These are phyloP conservation scores for Sporothrix luriei DNA, from an alignment of 2,329 filamentous ascomycete genomes.

Conservation along the genomic window DNA sequence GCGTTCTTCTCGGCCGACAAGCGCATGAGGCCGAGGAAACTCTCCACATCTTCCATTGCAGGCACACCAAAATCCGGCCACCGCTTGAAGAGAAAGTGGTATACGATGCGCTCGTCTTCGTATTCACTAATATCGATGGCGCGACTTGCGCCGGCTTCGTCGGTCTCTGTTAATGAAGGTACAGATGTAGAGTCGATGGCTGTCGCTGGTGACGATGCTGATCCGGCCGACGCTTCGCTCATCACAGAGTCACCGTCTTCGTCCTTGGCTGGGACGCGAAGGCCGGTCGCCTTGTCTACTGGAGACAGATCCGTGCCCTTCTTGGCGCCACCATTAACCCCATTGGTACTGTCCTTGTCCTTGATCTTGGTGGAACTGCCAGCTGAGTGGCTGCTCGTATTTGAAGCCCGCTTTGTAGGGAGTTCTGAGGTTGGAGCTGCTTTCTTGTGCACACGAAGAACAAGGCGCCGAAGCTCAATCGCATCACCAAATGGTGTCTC, in stretches of 20 bases:
- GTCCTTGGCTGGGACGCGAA: constrained; percentile 2
- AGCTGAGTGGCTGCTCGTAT: neutral
- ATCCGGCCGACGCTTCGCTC: constrained; percentile 15
- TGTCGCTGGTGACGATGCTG: neutral
- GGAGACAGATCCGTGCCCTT: neutral
- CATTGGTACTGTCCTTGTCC: neutral
- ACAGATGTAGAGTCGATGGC: neutral
- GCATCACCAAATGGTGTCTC: constrained; percentile 58
- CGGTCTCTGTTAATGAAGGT: neutral
- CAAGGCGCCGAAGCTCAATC: constrained; percentile 74
- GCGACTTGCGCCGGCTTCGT: neutral
- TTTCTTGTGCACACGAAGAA: constrained; percentile 51
- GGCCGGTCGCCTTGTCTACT: constrained; percentile 2
- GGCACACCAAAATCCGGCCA: constrained; percentile 94
- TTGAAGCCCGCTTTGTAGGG: neutral
- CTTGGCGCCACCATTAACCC: neutral
- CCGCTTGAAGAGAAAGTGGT: constrained; percentile 80
- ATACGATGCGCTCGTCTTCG: constrained; percentile 65
- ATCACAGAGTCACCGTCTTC: constrained; percentile 14
- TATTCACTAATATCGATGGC: constrained; percentile 38
- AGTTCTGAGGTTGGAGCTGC: neutral
- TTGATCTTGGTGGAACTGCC: neutral
- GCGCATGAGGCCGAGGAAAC: constrained; percentile 69
- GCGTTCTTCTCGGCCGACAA: constrained; percentile 64
- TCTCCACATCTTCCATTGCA: constrained; percentile 64